Base-by-base conservation (phyloP, 2,329 filamentous ascomycete species). In the Hypomyces rosellus region DNA sequence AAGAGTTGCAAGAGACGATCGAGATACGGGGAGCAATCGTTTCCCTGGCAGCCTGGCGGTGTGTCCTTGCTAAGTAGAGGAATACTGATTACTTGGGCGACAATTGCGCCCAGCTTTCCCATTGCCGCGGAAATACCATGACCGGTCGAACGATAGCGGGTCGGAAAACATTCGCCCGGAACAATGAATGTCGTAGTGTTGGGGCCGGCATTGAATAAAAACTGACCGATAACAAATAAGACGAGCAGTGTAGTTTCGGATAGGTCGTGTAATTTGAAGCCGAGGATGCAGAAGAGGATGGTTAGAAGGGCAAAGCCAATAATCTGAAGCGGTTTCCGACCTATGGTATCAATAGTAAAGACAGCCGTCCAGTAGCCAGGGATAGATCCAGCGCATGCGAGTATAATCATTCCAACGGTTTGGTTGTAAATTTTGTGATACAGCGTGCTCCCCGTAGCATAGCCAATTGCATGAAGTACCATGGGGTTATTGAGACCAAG, bases 331-430 rank as follows among this genome's bases (percentile, higher is more conserved):
- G 86, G 78, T 67, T 89, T 91, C 53, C 88, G 85, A 9, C 88
- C 88, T 14, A 91, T 59, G 1, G 79, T 88, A 65, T 92, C 88
- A 53, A 90, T 81, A 1, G 80, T 82, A 12, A 85, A 74, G 25
- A 91, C 80, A 2, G 86, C 86, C 9, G 85, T 77, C 86, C 86
- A 90, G 70, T 91, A 92, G 12, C 88, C 88, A 0, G 88, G 88
- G 4, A 92, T 80, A 13, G 86, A 83, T 36, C 88, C 88, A 5
- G 88, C 88, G 59, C 85, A 88, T 52, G 87, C 79, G 30, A 92
- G 69, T 54, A 92, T 88, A 50, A 92, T 77, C 65, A 88, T 88
- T 6, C 88, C 88, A 2, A 89, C 76, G 8, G 88, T 85, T 49
- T 82, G 84, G 64, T 88, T 87, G 65, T 81, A 81, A 54, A 92